Evolutionary conservation across 345 rosid genomes (phyloP), one percentile per base, ranked within the genome.

Genomic region (Lagerstroemia speciosa): DNA sequence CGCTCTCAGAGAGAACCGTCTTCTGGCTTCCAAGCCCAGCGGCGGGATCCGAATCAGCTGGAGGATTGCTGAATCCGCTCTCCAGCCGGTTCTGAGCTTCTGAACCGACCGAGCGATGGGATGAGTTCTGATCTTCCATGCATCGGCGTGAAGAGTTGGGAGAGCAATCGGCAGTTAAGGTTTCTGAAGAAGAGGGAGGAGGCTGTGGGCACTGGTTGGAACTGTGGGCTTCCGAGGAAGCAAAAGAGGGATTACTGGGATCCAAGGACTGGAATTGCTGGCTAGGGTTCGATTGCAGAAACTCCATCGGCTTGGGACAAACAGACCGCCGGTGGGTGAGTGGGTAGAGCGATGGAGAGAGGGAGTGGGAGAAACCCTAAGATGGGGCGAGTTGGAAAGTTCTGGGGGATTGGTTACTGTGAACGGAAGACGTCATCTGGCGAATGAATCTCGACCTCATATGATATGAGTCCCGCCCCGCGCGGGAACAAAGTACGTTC

Each of bases 1-100:
- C 92, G 66, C 81, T 90, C 60, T 83, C 95, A 10, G 91, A 87
- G 19, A 88, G 34, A 30, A 87, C 37, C 17, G 91, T 78, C 67
- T 68, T 83, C 0, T 63, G 70, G 6, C 71, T 26, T 29, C 80
- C 89, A 32, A 69, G 66, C 66, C 76, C 81, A 52, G 62, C 29
- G 2, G 68, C 30, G 52, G 63, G 64, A 38, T 46, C 66, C 40
- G 73, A 65, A 9, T 27, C 71, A 27, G 64, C 10, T 16, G 27
- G 66, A 22, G 30, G 45, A 68, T 2, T 68, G 50, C 26, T 63
- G 75, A 33, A 33, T 27, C 69, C 58, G 8, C 38, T 40, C 34
- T 60, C 48, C 45, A 65, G 73, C 38, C 60, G 16, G 33, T 66
- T 37, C 29, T 16, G 65, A 40, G 58, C 63, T 52, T 41, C 46